A percentile compares a stretch with the other conserved stretches of the same genome.
Evolutionary conservation across 2,329 filamentous ascomycete species (phyloP).

Genomic region (Ilyonectria robusta): DNA sequence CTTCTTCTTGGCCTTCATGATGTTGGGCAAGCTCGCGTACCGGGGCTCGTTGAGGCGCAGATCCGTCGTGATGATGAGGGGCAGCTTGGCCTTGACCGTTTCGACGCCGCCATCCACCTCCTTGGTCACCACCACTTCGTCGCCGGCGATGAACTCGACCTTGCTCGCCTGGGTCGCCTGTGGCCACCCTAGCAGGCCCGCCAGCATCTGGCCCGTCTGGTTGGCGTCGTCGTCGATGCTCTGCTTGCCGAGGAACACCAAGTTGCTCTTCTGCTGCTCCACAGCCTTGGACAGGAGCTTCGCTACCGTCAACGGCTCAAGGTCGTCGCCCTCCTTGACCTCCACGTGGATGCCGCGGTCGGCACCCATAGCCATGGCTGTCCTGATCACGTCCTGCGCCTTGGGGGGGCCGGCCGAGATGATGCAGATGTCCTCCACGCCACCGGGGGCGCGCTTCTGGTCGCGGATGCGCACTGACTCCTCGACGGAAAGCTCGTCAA

Average conservation of each 20-base stretch:
- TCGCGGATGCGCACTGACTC: slow-evolving; percentile 96
- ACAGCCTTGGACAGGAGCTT: slow-evolving; percentile 89
- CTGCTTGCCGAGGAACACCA: slow-evolving; percentile 97
- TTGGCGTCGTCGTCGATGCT: slow-evolving; percentile 96
- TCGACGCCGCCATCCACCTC: slow-evolving; percentile 97
- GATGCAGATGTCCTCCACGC: slow-evolving; percentile 92
- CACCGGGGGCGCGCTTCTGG: slow-evolving; percentile 78
- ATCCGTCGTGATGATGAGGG: slow-evolving; percentile 96
- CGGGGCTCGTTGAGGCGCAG: slow-evolving; percentile 93
- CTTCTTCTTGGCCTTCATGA: slow-evolving; percentile 99
- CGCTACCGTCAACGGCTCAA: slow-evolving; percentile 92
- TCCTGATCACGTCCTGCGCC: slow-evolving; percentile 89
- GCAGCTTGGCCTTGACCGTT: slow-evolving; percentile 87
- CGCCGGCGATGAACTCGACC: slow-evolving; percentile 81
- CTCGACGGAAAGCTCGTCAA: slow-evolving; percentile 98
- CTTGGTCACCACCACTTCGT: slow-evolving; percentile 82
- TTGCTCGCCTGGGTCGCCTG: slow-evolving; percentile 95
- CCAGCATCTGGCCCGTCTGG: slow-evolving; percentile 99
- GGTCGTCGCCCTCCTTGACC: slow-evolving; percentile 78
- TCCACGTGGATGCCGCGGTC: slow-evolving; percentile 94
- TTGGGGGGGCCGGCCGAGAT: slow-evolving; percentile 92
- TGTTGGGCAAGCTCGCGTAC: slow-evolving; percentile 96
- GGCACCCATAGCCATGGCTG: slow-evolving; percentile 98
- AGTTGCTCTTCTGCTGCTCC: slow-evolving; percentile 87
- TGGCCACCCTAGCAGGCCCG: slow-evolving; percentile 90